Evolutionary conservation across 2,329 filamentous ascomycete genomes (phyloP), one percentile per base, ranked within the genome.

Genomic region (Fusarium haematococcum): DNA sequence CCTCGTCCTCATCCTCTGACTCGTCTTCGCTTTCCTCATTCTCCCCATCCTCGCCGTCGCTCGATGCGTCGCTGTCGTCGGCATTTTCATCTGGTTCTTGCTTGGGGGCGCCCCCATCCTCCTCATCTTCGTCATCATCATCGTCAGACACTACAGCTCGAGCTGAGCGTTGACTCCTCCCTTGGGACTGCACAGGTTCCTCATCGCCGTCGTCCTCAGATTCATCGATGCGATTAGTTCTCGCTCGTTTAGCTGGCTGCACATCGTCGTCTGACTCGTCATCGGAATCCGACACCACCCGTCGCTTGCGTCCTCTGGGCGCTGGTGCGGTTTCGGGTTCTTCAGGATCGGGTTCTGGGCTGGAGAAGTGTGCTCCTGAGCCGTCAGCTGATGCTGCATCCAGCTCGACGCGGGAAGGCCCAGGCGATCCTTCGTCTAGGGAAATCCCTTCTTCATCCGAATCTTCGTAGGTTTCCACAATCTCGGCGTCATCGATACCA

Each of bases 401-500:
- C 6, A 68, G 59, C 6, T 70, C 65, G 2, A 68, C 70, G 1
- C 45, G 14, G 6, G 5, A 23, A 6, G 68, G 63, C 0, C 18
- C 41, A 14, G 63, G 61, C 0, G 64, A 67, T 8, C 65, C 56
- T 5, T 64, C 62, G 16, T 68, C 67, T 2, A 79, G 20, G 4
- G 73, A 71, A 13, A 79, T 76, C 0, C 78, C 77, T 7, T 80
- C 77, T 37, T 79, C 80, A 5, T 80, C 79, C 2, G 79, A 80
- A 16, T 74, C 71, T 1, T 77, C 69, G 1, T 70, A 68, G 4
- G 71, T 65, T 18, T 82, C 79, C 2, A 77, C 66, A 14, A 83
- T 78, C 10, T 78, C 78, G 1, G 64, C 76, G 56, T 85, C 83
- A 41, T 85, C 83, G 8, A 85, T 84, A 0, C 82, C 82, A 0